phyloP scores from a whole-genome alignment of 1,284 basidiomycete genomes.

The Boletellus dicymbophilus region DNA sequence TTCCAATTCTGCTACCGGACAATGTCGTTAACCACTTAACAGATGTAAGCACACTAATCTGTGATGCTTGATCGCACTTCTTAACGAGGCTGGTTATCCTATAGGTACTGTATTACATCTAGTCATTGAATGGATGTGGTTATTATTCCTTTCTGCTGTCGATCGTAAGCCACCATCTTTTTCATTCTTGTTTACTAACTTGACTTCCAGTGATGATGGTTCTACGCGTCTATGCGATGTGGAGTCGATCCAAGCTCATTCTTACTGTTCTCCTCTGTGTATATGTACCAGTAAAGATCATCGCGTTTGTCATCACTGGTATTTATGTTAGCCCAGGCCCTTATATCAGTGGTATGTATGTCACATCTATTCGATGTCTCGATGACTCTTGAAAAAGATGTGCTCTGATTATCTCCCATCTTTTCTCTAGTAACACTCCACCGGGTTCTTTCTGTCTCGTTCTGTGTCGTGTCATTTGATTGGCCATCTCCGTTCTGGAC shows the following conservation, averaged over 20 bases:
- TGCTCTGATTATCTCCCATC: background rate
- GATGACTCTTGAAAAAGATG: background rate
- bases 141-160: background rate
- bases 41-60: background rate
- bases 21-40: background rate
- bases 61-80: background rate
- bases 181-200: background rate
- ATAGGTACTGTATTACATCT: background rate
- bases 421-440: background rate
- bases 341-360: background rate
- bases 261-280: background rate
- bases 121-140: background rate
- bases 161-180: background rate
- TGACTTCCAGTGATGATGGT: background rate
- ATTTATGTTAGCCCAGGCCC: background rate
- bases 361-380: background rate
- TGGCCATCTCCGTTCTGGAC: background rate
- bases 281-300: background rate
- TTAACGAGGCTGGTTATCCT: background rate
- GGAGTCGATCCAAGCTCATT: background rate
- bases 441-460: background rate
- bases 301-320: background rate
- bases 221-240: background rate
- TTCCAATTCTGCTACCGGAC: no score
- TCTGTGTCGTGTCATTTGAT: background rate